Percentiles rank a stretch among this genome's conserved stretches.
phyloP scores from a whole-genome alignment of 139 green algal species.

The Micractinium conductrix region DNA sequence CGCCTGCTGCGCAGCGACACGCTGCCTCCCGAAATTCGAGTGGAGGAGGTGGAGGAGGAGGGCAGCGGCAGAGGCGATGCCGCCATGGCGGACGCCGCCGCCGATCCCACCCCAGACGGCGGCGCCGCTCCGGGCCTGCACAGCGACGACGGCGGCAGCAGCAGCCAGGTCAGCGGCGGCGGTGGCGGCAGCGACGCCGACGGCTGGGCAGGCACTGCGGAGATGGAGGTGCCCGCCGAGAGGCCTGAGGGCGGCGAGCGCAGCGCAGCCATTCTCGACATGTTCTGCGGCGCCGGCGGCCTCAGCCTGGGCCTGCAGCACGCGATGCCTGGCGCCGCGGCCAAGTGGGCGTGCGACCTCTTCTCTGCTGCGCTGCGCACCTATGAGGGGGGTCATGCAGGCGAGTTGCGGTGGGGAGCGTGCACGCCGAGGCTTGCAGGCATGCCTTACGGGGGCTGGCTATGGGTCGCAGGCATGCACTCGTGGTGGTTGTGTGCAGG shows the following conservation, averaged over 20 bases:
- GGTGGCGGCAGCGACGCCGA: neutral
- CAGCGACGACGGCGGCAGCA: neutral
- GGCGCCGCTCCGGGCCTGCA: neutral
- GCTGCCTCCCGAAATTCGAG: neutral
- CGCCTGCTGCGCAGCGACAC: neutral
- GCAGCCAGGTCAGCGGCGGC: neutral
- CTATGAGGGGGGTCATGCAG: neutral
- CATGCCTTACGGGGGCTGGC: too few relatives aligned
- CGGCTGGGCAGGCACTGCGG: neutral
- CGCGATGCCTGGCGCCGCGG: neutral
- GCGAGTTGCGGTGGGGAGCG: neutral
- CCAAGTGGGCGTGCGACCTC: constrained; percentile 1
- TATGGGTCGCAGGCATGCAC: too few relatives aligned
- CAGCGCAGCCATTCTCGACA: neutral
- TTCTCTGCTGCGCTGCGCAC: neutral
- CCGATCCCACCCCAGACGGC: neutral
- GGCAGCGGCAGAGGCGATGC: neutral
- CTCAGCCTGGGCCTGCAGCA: neutral
- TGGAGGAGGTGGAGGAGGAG: too few relatives aligned
- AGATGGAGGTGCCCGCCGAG: too few relatives aligned
- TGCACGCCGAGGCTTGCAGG: too few relatives aligned
- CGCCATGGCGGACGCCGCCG: neutral
- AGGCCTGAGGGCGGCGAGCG: neutral
- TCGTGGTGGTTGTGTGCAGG: too few relatives aligned
- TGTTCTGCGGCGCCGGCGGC: constrained; percentile 11